Evolutionary conservation across 2,329 filamentous ascomycete species (phyloP).

Genomic region (Ceratocystis papillata): DNA sequence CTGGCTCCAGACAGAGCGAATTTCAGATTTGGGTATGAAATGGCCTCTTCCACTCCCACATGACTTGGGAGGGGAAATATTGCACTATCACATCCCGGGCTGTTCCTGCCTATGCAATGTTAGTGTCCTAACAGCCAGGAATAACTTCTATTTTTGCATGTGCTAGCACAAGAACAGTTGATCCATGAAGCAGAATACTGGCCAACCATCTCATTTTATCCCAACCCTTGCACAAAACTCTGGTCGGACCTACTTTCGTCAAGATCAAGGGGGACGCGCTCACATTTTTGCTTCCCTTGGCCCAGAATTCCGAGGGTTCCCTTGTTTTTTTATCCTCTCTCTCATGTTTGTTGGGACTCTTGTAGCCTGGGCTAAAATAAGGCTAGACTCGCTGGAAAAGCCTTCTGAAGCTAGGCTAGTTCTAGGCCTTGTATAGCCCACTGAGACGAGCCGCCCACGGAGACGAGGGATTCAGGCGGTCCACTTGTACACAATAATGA

Average conservation of each 20-base stretch:
- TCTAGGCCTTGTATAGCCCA: neutral
- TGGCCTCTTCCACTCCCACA: neutral
- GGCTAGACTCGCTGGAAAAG: neutral
- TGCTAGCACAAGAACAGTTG: neutral
- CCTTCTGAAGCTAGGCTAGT: neutral
- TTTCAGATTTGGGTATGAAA: neutral
- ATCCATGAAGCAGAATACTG: neutral
- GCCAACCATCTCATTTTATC: conserved; percentile 13
- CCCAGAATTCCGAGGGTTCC: neutral
- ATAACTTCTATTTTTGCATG: neutral
- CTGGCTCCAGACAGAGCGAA: neutral
- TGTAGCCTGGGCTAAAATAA: neutral
- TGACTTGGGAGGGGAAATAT: neutral
- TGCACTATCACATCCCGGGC: neutral
- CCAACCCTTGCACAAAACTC: conserved; percentile 6
- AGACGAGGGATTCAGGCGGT: no score
- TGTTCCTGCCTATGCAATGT: neutral
- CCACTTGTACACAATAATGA: neutral
- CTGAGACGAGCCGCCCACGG: no score
- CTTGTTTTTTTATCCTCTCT: neutral
- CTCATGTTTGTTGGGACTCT: neutral
- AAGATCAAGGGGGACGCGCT: neutral
- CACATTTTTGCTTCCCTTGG: neutral
- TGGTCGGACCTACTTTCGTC: conserved; percentile 5
- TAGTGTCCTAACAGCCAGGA: neutral